These are phyloP conservation scores for Corchorus olitorius DNA, from an alignment of 345 rosid genomes.

Conservation along the genomic window DNA sequence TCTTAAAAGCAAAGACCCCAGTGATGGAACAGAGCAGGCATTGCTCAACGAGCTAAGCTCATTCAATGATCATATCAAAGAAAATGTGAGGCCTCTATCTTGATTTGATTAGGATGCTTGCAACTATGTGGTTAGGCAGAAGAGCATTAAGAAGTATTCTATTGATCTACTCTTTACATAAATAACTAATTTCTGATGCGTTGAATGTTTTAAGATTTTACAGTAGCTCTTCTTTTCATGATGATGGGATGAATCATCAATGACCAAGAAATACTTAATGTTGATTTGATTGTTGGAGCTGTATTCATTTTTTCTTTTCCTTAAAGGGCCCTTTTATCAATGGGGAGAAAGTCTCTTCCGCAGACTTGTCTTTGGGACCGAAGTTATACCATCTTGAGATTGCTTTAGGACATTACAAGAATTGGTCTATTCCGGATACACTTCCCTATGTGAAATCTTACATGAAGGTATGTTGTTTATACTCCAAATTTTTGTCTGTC, in stretches of 20 bases:
- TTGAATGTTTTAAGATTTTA: too few species aligned
- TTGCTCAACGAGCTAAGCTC: slow-evolving; percentile 68
- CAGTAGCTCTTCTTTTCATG: background rate
- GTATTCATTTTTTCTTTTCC: slow-evolving; percentile 1
- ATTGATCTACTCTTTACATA: too few species aligned
- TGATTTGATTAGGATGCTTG: slow-evolving; percentile 14
- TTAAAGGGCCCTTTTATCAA: slow-evolving; percentile 85
- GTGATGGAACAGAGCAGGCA: slow-evolving; percentile 80
- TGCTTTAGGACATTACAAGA: slow-evolving; percentile 84
- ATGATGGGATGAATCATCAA: background rate
- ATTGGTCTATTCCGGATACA: slow-evolving; percentile 84
- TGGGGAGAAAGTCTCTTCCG: slow-evolving; percentile 80
- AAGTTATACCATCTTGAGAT: slow-evolving; percentile 82
- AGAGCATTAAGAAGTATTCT: background rate
- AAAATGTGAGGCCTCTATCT: slow-evolving; percentile 50
- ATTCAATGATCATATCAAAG: slow-evolving; percentile 64
- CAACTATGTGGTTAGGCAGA: background rate
- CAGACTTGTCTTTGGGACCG: slow-evolving; percentile 82
- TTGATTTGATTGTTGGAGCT: background rate
- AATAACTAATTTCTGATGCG: too few species aligned
- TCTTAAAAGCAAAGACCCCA: slow-evolving; percentile 84
- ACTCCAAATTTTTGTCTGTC: background rate
- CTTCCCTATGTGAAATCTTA: slow-evolving; percentile 64
- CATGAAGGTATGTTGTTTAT: slow-evolving; percentile 61
- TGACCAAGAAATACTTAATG: background rate